Conservation (phyloP, 495 filamentous ascomycete genomes). For the Aspergillus avenaceus region DNA sequence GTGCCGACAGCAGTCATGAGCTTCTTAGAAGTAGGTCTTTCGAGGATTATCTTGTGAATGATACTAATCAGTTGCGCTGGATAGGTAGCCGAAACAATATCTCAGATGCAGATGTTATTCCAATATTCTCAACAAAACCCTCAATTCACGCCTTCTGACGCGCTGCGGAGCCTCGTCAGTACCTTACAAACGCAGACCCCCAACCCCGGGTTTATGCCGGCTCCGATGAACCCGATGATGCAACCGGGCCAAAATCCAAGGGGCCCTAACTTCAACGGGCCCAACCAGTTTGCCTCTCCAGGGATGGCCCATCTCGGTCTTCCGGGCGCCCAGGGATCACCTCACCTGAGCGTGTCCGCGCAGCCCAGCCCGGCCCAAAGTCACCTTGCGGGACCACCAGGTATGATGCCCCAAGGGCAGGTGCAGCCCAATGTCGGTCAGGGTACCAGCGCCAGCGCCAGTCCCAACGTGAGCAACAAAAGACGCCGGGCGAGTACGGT, state of each 20-base stretch:
- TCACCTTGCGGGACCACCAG: constrained; percentile 39
- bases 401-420: constrained; percentile 73
- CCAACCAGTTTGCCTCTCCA: constrained; percentile 50
- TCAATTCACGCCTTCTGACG: constrained; percentile 53
- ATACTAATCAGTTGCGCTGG: background rate
- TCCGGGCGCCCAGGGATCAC: constrained; percentile 40
- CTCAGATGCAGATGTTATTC: constrained; percentile 68
- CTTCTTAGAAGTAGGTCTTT: constrained; percentile 61
- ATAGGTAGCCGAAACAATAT: constrained; percentile 72
- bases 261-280: constrained; percentile 22
- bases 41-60: background rate
- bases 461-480: constrained; percentile 75
- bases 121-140: constrained; percentile 55
- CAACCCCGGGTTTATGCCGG: constrained; percentile 25
- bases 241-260: constrained; percentile 35
- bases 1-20: constrained; percentile 54
- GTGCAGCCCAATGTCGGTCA: constrained; percentile 56
- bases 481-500: constrained; percentile 71
- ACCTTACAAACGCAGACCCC: constrained; percentile 31
- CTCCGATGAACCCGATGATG: constrained; percentile 33
- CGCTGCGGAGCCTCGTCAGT: constrained; percentile 57
- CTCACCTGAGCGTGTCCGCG: constrained; percentile 41
- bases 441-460: constrained; percentile 77
- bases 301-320: constrained; percentile 47
- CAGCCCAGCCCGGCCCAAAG: constrained; percentile 45